Conservation (phyloP, 176 grass and related monocot species). For the Cenchrus purpureus region DNA sequence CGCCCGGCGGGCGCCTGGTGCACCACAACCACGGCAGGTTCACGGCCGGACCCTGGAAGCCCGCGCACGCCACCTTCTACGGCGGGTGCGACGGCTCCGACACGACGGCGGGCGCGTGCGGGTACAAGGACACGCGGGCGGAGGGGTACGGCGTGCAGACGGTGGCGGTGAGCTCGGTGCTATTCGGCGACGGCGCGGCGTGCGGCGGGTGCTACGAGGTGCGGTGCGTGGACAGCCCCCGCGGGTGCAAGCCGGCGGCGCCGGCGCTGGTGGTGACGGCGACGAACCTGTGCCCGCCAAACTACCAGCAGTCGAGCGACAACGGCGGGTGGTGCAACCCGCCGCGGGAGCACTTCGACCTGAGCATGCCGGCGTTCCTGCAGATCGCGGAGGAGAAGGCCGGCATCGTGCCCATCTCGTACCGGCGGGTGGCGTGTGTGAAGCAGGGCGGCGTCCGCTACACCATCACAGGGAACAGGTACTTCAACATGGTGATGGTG, state of each 20-base stretch:
- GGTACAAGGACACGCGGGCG: slow-evolving; percentile 66
- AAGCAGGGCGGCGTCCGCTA: slow-evolving; percentile 68
- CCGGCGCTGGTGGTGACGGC: slow-evolving; percentile 51
- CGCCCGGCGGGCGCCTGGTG: slow-evolving; percentile 4
- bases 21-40: slow-evolving; percentile 73
- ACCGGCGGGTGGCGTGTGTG: slow-evolving; percentile 57
- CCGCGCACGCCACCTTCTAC: slow-evolving; percentile 79
- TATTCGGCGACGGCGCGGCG: slow-evolving; percentile 58
- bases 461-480: slow-evolving; percentile 68
- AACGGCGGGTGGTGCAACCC: slow-evolving; percentile 80
- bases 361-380: slow-evolving; percentile 65
- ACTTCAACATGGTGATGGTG: slow-evolving; percentile 69
- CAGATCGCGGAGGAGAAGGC: slow-evolving; percentile 80
- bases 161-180: slow-evolving; percentile 67
- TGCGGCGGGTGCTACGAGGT: slow-evolving; percentile 92
- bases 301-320: slow-evolving; percentile 38
- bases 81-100: slow-evolving; percentile 66
- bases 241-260: slow-evolving; percentile 52
- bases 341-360: slow-evolving; percentile 72
- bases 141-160: slow-evolving; percentile 86
- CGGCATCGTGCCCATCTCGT: slow-evolving; percentile 68
- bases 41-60: slow-evolving; percentile 43
- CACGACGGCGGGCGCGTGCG: slow-evolving; percentile 63
- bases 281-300: slow-evolving; percentile 70
- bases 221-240: slow-evolving; percentile 59